Base-by-base conservation (phyloP, 495 filamentous ascomycete species). In the Neurospora tetraspora region DNA sequence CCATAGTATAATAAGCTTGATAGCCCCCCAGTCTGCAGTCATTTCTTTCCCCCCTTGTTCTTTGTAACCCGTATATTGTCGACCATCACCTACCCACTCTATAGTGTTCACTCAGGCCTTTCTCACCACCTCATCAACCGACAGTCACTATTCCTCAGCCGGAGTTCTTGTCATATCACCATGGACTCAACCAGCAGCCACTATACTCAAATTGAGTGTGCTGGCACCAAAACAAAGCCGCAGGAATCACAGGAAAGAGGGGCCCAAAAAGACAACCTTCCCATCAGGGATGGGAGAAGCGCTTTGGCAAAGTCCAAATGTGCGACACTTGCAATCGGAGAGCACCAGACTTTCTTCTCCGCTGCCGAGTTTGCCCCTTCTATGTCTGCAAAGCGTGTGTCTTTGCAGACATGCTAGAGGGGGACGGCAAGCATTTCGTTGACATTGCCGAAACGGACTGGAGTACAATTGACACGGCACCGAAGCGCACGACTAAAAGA, bases 261-360 rank as follows among this genome's bases (percentile, higher is more conserved):
- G 6, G 27, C 27, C 14, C 11, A 2, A 65, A 34, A 59, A 65
- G 53, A 34, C 14, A 16, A 10, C 27, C 6, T 65, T 31, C 14
- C 6, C 53, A 65, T 34, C 27, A 65, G 53, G 53, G 27, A 34
- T 65, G 53, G 53, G 53, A 65, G 14, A 65, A 65, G 27, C 53
- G 53, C 1, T 73, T 70, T 27, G 74, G 78, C 5, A 72, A 71
- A n/a, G 73, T 79, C 8, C 73, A 72, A 69, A 78, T 76, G 73
- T 78, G 78, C 71, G 76, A 78, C 69, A 73, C 61, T 7, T 79
- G 78, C 71, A 70, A 77, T 69, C 43, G 39, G 1, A 77, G 75
- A 5, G 61, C 78, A 4, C 69, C 27, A 2, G 76, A 77, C 1
- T 71, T 69, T 3, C 69, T 78, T 1, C 70, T 73, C 7, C 14